Base-by-base conservation (phyloP, 2,329 filamentous ascomycete species). In the Penicillium griseofulvum region DNA sequence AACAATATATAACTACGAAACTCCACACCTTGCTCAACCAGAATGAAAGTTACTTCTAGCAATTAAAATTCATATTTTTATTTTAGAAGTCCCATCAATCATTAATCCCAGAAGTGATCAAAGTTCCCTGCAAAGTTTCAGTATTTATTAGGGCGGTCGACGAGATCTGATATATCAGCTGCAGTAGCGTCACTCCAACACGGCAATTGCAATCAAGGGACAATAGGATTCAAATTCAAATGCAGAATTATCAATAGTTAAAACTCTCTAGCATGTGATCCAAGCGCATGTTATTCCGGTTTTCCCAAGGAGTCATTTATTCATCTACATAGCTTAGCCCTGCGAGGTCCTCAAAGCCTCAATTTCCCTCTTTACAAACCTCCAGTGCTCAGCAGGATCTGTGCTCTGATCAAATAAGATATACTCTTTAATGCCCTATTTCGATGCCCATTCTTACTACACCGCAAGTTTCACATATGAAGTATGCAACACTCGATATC, bases 181-280 rank as follows among this genome's bases (percentile, higher is more conserved):
- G 19, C 24, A 22, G 39, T 17, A 54, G 38, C 37, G 37, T 14
- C 26, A 14, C 34, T 31, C 26, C 17, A 39, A 45, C 41, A 45
- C 28, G 34, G 33, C n/a, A 45, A 39, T 51, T 29, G 11, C 14
- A 55, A 51, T 51, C 52, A 55, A 55, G 52, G 52, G 52, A 51
- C 16, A 29, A 14, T 14, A 33, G 22, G 22, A 34, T 43, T 45
- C 14, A 37, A 39, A 34, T 43, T 45, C 14, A 31, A 39, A 31
- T 55, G 52, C 47, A 55, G 17, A 41, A 34, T 11, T 17, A 17
- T 37, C 52, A 22, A 55, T 55, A 55, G 52, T 51, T 29, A 16
- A 24, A 24, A 33, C 1, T 24, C 29, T 51, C 47, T 17, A 41
- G 52, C 52, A 45, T 54, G 45, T 51, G 47, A 54, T 39, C 33